Base-by-base conservation (phyloP, 2,329 filamentous ascomycete genomes). In the Cyclaneusma minus region DNA sequence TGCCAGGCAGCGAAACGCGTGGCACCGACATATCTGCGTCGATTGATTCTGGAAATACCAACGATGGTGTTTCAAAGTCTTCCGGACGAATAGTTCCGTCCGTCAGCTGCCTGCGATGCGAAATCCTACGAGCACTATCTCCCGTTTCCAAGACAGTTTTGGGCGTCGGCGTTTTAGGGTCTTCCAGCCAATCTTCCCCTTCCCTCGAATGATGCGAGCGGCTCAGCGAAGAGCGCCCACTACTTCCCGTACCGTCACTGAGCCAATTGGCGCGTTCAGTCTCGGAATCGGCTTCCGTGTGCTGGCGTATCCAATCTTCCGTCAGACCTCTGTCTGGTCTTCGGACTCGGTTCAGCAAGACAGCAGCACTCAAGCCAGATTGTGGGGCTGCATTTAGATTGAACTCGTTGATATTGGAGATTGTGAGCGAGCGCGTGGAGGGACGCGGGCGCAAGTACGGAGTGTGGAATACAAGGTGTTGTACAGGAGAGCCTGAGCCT, bases 271-370 rank as follows among this genome's bases (percentile, higher is more conserved):
- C 71, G 37, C 70, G 68, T 47, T 89, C 80, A 16, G 65, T 68
- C 38, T 71, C 64, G 37, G 63, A 64, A 38, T 76, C 69, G n/a
- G 74, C 42, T 8, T 72, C 22, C n/a, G 81, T 73, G 44, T 85
- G 82, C 34, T 81, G 77, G 33, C 79, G 76, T 38, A 89, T 83
- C 81, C 81, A 87, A 56, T 84, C 78, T 49, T 85, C 77, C 0
- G 78, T 83, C 28, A 85, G 64, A 32, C 75, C 71, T 37, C 61
- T 58, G 10, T 61, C 56, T 29, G 65, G 59, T 45, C 71, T 55
- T 43, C 70, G 54, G 25, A 61, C 70, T 37, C 70, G 62, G 40
- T 74, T 75, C 24, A 66, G 68, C 34, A 76, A 63, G 13, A 75
- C 67, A 6, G 68, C 64, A 13, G 67, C 68, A 41, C 44, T 48